Percentiles rank a stretch among this genome's conserved stretches.
phyloP scores from a whole-genome alignment of 2,329 filamentous ascomycete species.

The Diaporthe sp. region DNA sequence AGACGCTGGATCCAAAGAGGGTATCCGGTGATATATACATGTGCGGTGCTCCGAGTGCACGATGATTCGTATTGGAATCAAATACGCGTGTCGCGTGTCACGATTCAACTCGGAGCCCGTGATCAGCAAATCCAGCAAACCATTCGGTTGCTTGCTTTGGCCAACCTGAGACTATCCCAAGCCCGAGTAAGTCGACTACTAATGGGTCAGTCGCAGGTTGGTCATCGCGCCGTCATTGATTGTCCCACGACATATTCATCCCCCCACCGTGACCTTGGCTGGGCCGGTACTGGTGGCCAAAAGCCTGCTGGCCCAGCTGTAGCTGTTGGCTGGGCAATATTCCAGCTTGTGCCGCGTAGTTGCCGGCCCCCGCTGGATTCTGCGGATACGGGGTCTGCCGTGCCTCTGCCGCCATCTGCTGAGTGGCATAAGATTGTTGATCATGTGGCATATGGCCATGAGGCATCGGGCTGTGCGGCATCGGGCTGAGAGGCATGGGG shows the following conservation, averaged over 20 bases:
- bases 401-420: slow-evolving; percentile 22
- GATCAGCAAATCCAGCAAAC: slow-evolving; percentile 24
- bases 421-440: slow-evolving; percentile 19
- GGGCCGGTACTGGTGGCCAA: slow-evolving; percentile 31
- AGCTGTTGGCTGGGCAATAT: slow-evolving; percentile 34
- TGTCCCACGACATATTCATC: slow-evolving; percentile 31
- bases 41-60: not conserved
- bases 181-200: slow-evolving; percentile 15
- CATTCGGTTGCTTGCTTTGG: slow-evolving; percentile 16
- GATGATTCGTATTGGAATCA: not conserved
- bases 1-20: not conserved
- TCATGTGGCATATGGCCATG: slow-evolving; percentile 13
- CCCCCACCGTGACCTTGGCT: slow-evolving; percentile 27
- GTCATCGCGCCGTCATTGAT: slow-evolving; percentile 32
- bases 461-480: not conserved
- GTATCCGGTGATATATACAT: not conserved
- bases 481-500: not conserved
- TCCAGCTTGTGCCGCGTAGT: slow-evolving; percentile 11
- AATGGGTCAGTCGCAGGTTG: slow-evolving; percentile 27
- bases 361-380: not conserved
- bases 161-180: slow-evolving; percentile 27
- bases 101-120: slow-evolving; percentile 25
- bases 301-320: slow-evolving; percentile 30
- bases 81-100: not conserved
- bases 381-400: slow-evolving; percentile 27